Base-by-base conservation (phyloP, 2,329 filamentous ascomycete genomes). In the Myriosclerotinia curreyana region DNA sequence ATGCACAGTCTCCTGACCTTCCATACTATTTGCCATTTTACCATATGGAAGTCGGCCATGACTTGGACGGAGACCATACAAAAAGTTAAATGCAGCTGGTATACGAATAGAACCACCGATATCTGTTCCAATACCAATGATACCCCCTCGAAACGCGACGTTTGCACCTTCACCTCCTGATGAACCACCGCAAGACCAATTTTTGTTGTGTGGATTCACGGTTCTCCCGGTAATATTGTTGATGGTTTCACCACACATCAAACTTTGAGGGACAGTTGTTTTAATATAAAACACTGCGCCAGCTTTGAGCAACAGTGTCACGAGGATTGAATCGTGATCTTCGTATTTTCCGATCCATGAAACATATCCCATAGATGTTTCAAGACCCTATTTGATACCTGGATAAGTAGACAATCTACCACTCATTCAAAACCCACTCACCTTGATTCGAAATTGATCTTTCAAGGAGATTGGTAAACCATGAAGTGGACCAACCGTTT, bases 361-460 rank as follows among this genome's bases (percentile, higher is more conserved):
- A 74, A 96, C 92, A 71, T 92, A 96, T 17, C 76, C 78, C 72
- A 78, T 78, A 0, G 75, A 74, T 0, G 77, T 83, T 65, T 84
- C 81, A 3, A 82, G 76, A 1, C 79, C 80, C 71, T 79, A 75
- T 25, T 7, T 7, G 77, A 38, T 1, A 44, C 64, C 11, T 61
- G 28, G 34, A 22, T 51, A 14, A 53, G 38, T 4, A n/a, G 1
- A 25, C 2, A 44, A 8, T 7, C 7, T 17, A 12, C 11, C 4
- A 11, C 14, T 1, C 28, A 36, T 31, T 15, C 14, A 12, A 7
- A 38, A 2, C 31, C 3, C 0, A 51, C 54, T 44, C 40, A 70
- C 84, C 65, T 81, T 81, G 50, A 88, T 76, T 31, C 86, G 81
- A 73, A 87, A 88, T 17, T 84, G 83, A 60, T 88, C 86, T 72